Percentiles rank a stretch among this genome's conserved stretches.
These are phyloP conservation scores for Neocucurbitaria cava DNA, from an alignment of 2,329 filamentous ascomycete species.

Conservation along the genomic window DNA sequence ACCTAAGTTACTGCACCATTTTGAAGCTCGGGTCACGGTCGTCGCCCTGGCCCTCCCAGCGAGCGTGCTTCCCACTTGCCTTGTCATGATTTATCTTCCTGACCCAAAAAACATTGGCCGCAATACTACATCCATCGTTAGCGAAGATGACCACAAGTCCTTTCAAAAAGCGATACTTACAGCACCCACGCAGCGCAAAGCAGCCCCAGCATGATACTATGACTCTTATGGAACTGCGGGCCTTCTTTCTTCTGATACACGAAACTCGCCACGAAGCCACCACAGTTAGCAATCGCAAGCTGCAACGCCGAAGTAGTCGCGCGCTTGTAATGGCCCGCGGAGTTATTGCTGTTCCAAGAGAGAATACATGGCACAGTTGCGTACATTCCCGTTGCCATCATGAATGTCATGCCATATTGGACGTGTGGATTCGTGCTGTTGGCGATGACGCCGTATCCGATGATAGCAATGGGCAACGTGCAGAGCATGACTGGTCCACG, in stretches of 20 bases:
- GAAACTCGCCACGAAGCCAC: slow-evolving; percentile 71
- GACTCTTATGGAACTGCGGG: slow-evolving; percentile 66
- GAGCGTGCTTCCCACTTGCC: slow-evolving; percentile 63
- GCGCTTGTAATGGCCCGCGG: slow-evolving; percentile 72
- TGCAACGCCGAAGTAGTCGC: slow-evolving; percentile 72
- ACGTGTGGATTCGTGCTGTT: slow-evolving; percentile 59
- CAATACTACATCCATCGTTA: slow-evolving; percentile 55
- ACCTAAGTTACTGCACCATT: slow-evolving; percentile 64
- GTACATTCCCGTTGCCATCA: slow-evolving; percentile 72
- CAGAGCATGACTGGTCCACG: slow-evolving; percentile 69
- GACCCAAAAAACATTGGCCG: slow-evolving; percentile 68
- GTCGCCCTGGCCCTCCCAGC: slow-evolving; percentile 65
- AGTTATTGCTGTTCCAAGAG: slow-evolving; percentile 73
- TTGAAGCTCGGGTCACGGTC: slow-evolving; percentile 69
- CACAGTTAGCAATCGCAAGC: slow-evolving; percentile 70
- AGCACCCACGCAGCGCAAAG: slow-evolving; percentile 69
- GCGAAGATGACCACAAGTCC: neutral
- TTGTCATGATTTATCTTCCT: slow-evolving; percentile 70
- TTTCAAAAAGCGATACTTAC: slow-evolving; percentile 53
- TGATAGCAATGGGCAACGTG: slow-evolving; percentile 68
- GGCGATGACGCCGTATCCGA: slow-evolving; percentile 70
- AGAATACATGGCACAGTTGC: slow-evolving; percentile 68
- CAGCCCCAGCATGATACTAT: slow-evolving; percentile 66
- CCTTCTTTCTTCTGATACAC: slow-evolving; percentile 65
- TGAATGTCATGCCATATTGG: slow-evolving; percentile 71